Conservation (phyloP, 371 early-diverging fungal genomes). For the Syncephalastrum contaminatum region DNA sequence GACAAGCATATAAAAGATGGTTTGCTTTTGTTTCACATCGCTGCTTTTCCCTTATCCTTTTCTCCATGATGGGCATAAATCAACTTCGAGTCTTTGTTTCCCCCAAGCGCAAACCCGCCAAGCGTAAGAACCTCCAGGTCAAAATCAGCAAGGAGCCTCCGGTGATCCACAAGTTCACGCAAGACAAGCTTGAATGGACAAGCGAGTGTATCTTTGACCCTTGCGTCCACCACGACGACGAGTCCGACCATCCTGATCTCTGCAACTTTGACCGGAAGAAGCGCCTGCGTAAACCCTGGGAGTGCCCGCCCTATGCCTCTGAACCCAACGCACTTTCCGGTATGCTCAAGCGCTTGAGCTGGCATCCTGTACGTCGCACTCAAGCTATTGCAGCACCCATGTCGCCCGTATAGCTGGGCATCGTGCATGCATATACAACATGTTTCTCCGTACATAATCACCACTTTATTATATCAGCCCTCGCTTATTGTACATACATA, state of each 20-base stretch:
- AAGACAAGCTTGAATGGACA: conserved; percentile 31
- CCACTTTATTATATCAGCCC: no score
- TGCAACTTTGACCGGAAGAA: conserved; percentile 13
- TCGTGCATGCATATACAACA: no score
- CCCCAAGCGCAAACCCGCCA: conserved; percentile 11
- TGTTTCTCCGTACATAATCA: no score
- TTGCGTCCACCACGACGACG: conserved; percentile 37
- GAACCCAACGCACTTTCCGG: not conserved
- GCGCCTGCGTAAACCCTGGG: conserved; percentile 35
- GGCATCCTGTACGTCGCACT: no score
- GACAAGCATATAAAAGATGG: not conserved
- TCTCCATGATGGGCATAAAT: not conserved
- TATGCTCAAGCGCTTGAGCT: no score
- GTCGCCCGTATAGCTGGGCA: no score
- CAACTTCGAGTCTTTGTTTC: conserved; percentile 12
- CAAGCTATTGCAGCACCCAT: no score
- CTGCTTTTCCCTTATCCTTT: conserved; percentile 1
- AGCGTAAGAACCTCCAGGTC: conserved; percentile 27
- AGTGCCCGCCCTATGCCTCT: conserved; percentile 21
- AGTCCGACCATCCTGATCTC: conserved; percentile 43
- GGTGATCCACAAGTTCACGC: conserved; percentile 35
- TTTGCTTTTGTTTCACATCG: not conserved
- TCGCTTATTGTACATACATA: no score
- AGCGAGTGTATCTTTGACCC: conserved; percentile 51
- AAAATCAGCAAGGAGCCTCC: conserved; percentile 50